A percentile compares a stretch with the other conserved stretches of the same genome.
Conservation (phyloP, 129 eudicot genomes). For the Sambucus nigra region DNA sequence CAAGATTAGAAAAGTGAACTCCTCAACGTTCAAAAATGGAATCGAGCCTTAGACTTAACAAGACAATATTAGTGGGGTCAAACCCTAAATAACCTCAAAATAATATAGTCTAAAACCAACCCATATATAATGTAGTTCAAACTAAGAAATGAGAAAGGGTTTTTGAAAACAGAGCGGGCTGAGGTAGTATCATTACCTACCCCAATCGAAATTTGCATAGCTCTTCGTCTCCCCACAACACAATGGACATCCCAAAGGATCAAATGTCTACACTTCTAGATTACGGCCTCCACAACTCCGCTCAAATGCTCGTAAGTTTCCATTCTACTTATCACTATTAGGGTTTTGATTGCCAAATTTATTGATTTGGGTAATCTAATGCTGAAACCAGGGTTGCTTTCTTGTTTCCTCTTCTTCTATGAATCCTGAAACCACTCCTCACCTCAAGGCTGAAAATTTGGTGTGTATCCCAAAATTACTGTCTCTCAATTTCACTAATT, state of each 20-base stretch:
- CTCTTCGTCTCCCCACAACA: neutral
- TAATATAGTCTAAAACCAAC: neutral
- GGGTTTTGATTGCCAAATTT: conserved; percentile 3
- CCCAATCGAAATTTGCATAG: too few relatives aligned
- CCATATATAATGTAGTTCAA: neutral
- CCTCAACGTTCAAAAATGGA: too few relatives aligned
- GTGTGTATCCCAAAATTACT: conserved; percentile 21
- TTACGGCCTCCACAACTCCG: conserved; percentile 77
- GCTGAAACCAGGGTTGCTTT: conserved; percentile 46
- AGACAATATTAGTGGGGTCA: too few relatives aligned
- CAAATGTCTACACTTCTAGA: conserved; percentile 68
- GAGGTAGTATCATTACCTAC: neutral
- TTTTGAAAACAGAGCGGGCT: conserved; percentile 9
- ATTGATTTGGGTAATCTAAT: neutral
- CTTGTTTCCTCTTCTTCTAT: conserved; percentile 70
- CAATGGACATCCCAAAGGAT: conserved; percentile 73
- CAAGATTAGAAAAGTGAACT: too few relatives aligned
- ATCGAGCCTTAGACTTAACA: too few relatives aligned
- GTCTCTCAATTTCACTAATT: neutral
- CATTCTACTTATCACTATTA: conserved; percentile 1
- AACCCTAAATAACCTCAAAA: too few relatives aligned
- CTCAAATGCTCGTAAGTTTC: conserved; percentile 71
- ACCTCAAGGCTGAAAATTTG: conserved; percentile 81
- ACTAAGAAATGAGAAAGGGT: neutral
- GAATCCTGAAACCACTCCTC: conserved; percentile 62